Base-by-base conservation (phyloP, 352 stramenopile genomes). In the Phytophthora citricola region DNA sequence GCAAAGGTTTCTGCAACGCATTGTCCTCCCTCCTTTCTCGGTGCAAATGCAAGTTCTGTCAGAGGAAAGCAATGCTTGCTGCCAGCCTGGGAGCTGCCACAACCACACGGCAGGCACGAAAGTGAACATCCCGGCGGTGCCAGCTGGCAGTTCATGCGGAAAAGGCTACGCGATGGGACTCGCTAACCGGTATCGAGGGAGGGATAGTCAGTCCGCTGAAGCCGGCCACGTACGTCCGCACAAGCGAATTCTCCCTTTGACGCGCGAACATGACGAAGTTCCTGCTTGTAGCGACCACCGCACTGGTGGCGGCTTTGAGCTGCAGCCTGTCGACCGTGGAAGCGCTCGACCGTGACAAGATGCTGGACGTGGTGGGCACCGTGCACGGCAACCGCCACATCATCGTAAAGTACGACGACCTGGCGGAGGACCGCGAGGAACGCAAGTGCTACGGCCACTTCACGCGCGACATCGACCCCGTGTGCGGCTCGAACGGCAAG, bases 401-500 rank as follows among this genome's bases (percentile, higher is more conserved):
- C 22, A 31, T 48, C 5, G 45, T 69, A 24, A 53, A 70, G 10
- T 67, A 58, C 53, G 63, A 56, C 12, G 67, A 68, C 38, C 44
- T 72, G 45, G 45, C 54, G 22, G 64, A 76, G 44, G 48, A 66
- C 26, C 65, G 66, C 8, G 44, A 73, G 29, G 64, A 74, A 41
- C 58, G 49, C 32, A 72, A 80, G 61, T 87, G 78, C 46, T 73
- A 68, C 40, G 62, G 48, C 15, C 17, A 74, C 9, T 87, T 89
- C 48, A 87, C 76, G 44, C 75, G 79, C 10, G 79, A 87, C 11
- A 74, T 75, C 43, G 66, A 78, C 20, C 73, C 66, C 1, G 78
- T 89, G 32, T 91, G 82, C 51, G 79, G 63, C 45, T 87, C 78
- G 5, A 81, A 90, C 55, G 81, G 81, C 49, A 78, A 73, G 50